phyloP scores from a whole-genome alignment of 2,329 filamentous ascomycete species.

The Hymenoscyphus albidus region DNA sequence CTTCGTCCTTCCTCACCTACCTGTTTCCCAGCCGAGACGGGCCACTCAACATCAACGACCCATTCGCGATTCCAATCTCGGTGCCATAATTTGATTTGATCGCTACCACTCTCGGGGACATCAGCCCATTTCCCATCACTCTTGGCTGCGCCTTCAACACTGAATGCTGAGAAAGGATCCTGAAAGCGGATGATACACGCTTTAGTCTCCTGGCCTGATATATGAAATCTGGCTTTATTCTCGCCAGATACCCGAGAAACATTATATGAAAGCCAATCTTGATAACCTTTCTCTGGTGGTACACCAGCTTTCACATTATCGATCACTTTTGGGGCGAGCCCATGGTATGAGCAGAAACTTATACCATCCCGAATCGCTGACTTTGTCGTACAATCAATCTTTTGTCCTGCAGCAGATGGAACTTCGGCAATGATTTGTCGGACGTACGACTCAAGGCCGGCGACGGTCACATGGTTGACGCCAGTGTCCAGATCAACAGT shows the following conservation, averaged over 20 bases:
- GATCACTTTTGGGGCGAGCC: constrained; percentile 62
- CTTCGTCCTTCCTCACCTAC: constrained; percentile 44
- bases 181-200: constrained; percentile 73
- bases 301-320: constrained; percentile 41
- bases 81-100: constrained; percentile 74
- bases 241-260: constrained; percentile 43
- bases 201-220: constrained; percentile 72
- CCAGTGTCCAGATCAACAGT: constrained; percentile 71
- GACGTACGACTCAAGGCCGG: constrained; percentile 65
- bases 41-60: constrained; percentile 66
- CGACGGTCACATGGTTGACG: constrained; percentile 65
- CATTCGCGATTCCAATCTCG: constrained; percentile 74
- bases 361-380: constrained; percentile 48
- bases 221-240: constrained; percentile 56
- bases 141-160: constrained; percentile 55
- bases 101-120: constrained; percentile 59
- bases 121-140: constrained; percentile 60
- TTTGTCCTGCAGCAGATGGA: constrained; percentile 64
- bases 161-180: constrained; percentile 60
- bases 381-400: constrained; percentile 47
- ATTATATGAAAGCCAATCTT: constrained; percentile 64
- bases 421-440: constrained; percentile 62
- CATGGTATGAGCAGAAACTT: constrained; percentile 67
- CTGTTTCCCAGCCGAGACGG: constrained; percentile 29
- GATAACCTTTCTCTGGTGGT: constrained; percentile 43